Evolutionary conservation across 1,284 basidiomycete genomes (phyloP).

Genomic region (Psilocybe mexicana): DNA sequence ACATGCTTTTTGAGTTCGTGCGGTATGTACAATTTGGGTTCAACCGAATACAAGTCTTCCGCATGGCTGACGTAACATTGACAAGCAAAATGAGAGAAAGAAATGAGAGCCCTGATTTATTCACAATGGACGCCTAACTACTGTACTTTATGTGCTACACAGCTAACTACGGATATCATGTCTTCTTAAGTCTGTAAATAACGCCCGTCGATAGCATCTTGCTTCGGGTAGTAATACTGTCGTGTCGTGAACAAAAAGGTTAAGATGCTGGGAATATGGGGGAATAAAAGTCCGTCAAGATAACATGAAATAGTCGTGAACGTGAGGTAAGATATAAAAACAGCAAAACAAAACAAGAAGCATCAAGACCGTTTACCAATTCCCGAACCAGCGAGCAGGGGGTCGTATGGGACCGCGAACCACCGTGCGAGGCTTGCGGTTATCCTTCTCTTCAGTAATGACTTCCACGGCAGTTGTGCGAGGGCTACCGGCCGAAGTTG

Average conservation of each 20-base stretch:
- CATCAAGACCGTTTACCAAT: constrained; percentile 25
- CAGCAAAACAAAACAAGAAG: constrained; percentile 22
- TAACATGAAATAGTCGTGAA: constrained; percentile 24
- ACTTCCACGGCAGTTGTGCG: constrained; percentile 72
- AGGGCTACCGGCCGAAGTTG: constrained; percentile 57
- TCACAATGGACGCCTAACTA: constrained; percentile 24
- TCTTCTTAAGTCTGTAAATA: constrained; percentile 21
- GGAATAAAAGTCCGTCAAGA: constrained; percentile 16
- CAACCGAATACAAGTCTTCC: not conserved
- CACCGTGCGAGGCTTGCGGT: constrained; percentile 27
- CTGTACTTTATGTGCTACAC: constrained; percentile 24
- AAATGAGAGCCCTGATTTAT: constrained; percentile 16
- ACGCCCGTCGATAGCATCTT: not conserved
- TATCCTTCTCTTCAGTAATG: constrained; percentile 56
- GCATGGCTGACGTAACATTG: not conserved
- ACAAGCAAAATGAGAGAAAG: not conserved
- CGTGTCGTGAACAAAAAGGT: not conserved
- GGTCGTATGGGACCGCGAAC: constrained; percentile 26
- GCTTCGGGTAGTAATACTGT: constrained; percentile 1
- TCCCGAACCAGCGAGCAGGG: constrained; percentile 28
- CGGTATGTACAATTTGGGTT: not conserved
- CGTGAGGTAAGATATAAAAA: constrained; percentile 17
- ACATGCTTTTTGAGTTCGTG: constrained; percentile 6
- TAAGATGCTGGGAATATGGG: not conserved
- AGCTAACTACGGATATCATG: constrained; percentile 24